Evolutionary conservation across 352 stramenopile genomes (phyloP), one percentile per base, ranked within the genome.

Genomic region (Globisporangium acanthophoron): DNA sequence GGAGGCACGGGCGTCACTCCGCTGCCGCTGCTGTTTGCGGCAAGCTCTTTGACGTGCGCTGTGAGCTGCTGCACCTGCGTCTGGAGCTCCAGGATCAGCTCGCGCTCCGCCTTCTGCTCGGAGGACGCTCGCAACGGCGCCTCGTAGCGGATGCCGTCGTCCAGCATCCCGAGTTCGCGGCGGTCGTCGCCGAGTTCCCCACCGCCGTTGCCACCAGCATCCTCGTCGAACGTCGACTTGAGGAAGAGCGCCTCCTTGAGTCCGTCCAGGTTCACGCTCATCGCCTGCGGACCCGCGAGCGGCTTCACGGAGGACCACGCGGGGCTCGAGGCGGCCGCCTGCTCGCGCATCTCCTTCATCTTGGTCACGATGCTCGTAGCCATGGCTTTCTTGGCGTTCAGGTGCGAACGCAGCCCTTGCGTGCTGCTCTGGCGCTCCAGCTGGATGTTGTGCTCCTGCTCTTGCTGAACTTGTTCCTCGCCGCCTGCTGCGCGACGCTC

Each of bases 131-230:
- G 57, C 43, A 52, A 13, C 13, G 52, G 59, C 21, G 40, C 37
- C 33, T 65, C 51, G 37, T 65, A 65, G 13, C 59, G 59, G 33
- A 59, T 59, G 20, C 59, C 52, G 53, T 65, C 59, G 2, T 65
- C 59, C 24, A 65, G 31, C 12, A 59, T 45, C 15, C 44, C 59
- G 21, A 65, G 59, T 11, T 54, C 52, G 35, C 37, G 51, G 8
- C 45, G 52, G 1, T 21, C 11, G 16, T 27, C 27, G 13, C 46
- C 21, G 24, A 41, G 43, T 20, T 59, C 24, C 13, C 31, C 39
- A 11, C 20, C 56, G 13, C 11, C 52, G 11, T 15, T 31, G 2
- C 16, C n/a, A 13, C 20, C 24, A 5, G 16, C 9, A 8, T 58
- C 51, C 8, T 52, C 44, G 44, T 65, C 59, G 37, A 65, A 65